Conservation (phyloP, 2,329 filamentous ascomycete genomes). For the Microdochium bolleyi region DNA sequence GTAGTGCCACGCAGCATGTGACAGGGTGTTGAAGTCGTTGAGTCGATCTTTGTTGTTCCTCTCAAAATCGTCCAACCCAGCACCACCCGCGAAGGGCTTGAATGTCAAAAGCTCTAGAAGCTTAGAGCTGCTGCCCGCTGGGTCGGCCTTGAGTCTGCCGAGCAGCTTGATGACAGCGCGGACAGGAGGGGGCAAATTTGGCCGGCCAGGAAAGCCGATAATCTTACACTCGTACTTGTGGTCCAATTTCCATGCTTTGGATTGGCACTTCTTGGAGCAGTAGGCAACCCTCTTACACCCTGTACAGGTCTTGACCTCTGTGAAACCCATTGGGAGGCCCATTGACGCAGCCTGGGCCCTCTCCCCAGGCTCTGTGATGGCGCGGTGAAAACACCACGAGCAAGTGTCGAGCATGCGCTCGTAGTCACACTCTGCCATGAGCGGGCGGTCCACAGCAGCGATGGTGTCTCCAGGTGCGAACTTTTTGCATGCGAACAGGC, state of each 20-base stretch:
- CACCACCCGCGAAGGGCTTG: slow-evolving; percentile 8
- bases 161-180: slow-evolving; percentile 16
- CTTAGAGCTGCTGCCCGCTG: slow-evolving; percentile 5
- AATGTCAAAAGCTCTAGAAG: slow-evolving; percentile 10
- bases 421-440: slow-evolving; percentile 13
- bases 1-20: slow-evolving; percentile 12
- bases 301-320: slow-evolving; percentile 14
- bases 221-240: slow-evolving; percentile 19
- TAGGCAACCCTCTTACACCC: slow-evolving; percentile 14
- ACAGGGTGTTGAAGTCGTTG: slow-evolving; percentile 12
- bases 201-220: slow-evolving; percentile 12
- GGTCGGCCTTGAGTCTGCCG: slow-evolving; percentile 13
- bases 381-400: slow-evolving; percentile 18
- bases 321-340: slow-evolving; percentile 14
- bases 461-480: slow-evolving; percentile 15
- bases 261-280: slow-evolving; percentile 18
- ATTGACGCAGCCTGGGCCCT: slow-evolving; percentile 10
- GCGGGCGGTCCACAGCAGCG: slow-evolving; percentile 12
- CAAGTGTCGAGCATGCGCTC: slow-evolving; percentile 16
- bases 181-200: slow-evolving; percentile 11
- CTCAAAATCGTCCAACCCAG: slow-evolving; percentile 7
- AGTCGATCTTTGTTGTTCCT: slow-evolving; percentile 10
- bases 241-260: slow-evolving; percentile 18
- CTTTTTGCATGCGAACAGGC: slow-evolving; percentile 14
- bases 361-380: slow-evolving; percentile 10